phyloP scores from a whole-genome alignment of 352 stramenopile genomes.

The Blastocystis sp. region DNA sequence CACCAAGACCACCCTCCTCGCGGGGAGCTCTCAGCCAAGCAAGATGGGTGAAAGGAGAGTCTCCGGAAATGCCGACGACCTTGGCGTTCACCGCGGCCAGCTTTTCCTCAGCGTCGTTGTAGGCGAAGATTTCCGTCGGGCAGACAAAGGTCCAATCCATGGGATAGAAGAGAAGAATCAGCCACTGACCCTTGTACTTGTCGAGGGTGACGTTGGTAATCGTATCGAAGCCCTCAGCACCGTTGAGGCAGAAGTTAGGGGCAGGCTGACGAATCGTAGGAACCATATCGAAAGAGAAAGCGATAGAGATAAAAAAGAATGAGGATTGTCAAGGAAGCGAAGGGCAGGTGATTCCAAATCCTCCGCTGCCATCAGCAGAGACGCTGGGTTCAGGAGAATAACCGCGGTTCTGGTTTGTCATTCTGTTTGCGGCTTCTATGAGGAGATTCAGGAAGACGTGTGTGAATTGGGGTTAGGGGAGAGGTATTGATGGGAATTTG shows the following conservation, averaged over 20 bases:
- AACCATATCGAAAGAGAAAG: conserved; percentile 18
- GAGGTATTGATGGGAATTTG: too few species aligned
- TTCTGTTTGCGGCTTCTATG: too few species aligned
- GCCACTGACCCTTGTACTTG: conserved; percentile 50
- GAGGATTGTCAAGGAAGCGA: neutral
- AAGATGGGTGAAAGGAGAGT: conserved; percentile 64
- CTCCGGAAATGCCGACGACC: conserved; percentile 58
- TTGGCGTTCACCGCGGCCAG: conserved; percentile 31
- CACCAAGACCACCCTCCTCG: conserved; percentile 46
- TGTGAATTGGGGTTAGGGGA: too few species aligned
- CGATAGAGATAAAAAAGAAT: conserved; percentile 23
- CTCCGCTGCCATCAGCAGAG: neutral
- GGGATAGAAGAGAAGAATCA: conserved; percentile 61
- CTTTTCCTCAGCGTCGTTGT: conserved; percentile 43
- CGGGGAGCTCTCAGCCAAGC: conserved; percentile 48
- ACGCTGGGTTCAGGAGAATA: neutral
- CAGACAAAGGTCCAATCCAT: conserved; percentile 68
- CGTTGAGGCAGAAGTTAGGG: conserved; percentile 51
- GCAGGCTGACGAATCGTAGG: conserved; percentile 68
- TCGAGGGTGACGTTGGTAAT: conserved; percentile 28
- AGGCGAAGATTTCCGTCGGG: conserved; percentile 58
- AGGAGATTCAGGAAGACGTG: too few species aligned
- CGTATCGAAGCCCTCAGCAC: conserved; percentile 42
- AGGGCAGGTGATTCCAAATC: neutral
- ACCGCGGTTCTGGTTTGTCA: neutral